phyloP scores from a whole-genome alignment of 1,139 yeast species.

The Casaregolazyma lundiana region DNA sequence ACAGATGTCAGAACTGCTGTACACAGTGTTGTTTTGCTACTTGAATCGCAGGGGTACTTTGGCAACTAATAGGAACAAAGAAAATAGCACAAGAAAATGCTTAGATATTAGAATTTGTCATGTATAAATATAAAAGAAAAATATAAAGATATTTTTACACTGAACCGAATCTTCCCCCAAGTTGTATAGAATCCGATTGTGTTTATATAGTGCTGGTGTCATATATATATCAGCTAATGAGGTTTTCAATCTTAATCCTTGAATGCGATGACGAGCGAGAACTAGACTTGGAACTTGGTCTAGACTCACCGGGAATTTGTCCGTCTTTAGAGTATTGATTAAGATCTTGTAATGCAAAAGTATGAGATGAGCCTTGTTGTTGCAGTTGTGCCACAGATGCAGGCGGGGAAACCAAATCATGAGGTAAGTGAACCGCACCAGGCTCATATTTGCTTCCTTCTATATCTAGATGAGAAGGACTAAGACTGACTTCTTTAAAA shows the following conservation, averaged over 20 bases:
- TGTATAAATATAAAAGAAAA: too few species aligned
- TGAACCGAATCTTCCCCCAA: too few species aligned
- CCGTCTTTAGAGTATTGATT: background rate
- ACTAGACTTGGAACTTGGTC: background rate
- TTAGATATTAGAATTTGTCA: background rate
- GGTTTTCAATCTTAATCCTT: background rate
- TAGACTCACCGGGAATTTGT: background rate
- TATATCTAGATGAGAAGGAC: background rate
- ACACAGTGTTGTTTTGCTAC: conserved; percentile 61
- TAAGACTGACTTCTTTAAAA: too few species aligned
- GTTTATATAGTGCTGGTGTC: too few species aligned
- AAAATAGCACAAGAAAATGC: background rate
- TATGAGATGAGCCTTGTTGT: background rate
- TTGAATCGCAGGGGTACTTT: conserved; percentile 79
- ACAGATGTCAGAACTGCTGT: conserved; percentile 58
- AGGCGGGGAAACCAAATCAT: background rate
- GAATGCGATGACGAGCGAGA: background rate
- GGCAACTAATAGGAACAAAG: conserved; percentile 32
- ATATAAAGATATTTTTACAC: too few species aligned
- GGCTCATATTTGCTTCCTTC: background rate
- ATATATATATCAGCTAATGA: background rate
- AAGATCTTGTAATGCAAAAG: background rate
- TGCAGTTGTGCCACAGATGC: background rate
- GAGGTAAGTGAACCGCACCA: background rate
- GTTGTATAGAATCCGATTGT: too few species aligned